Percentiles rank a stretch among this genome's conserved stretches.
These are phyloP conservation scores for Fusarium chaquense DNA, from an alignment of 2,329 filamentous ascomycete species.

Conservation along the genomic window DNA sequence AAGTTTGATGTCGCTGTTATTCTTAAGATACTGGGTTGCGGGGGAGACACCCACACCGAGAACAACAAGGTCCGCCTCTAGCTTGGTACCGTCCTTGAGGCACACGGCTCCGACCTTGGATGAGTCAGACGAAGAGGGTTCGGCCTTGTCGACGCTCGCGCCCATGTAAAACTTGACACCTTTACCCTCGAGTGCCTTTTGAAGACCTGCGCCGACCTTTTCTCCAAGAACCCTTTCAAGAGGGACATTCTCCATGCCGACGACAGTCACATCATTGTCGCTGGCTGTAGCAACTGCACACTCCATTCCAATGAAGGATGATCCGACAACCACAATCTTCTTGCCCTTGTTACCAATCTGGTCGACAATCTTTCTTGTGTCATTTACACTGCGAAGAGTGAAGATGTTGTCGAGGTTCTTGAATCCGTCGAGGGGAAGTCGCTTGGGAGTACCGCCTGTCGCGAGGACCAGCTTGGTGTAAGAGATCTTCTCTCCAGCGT, in stretches of 20 bases:
- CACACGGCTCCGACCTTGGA: slow-evolving; percentile 82
- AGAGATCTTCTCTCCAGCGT: slow-evolving; percentile 74
- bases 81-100: slow-evolving; percentile 85
- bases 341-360: slow-evolving; percentile 87
- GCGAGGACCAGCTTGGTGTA: slow-evolving; percentile 94
- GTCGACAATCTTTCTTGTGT: slow-evolving; percentile 80
- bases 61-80: slow-evolving; percentile 91
- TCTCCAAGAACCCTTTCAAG: slow-evolving; percentile 88
- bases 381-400: slow-evolving; percentile 79
- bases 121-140: slow-evolving; percentile 74
- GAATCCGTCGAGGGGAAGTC: slow-evolving; percentile 84
- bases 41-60: slow-evolving; percentile 91
- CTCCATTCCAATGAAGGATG: slow-evolving; percentile 98
- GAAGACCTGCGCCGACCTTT: slow-evolving; percentile 83
- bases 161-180: slow-evolving; percentile 90
- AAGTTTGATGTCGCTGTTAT: slow-evolving; percentile 76
- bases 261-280: slow-evolving; percentile 84
- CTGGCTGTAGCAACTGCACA: slow-evolving; percentile 85
- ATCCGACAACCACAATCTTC: slow-evolving; percentile 92
- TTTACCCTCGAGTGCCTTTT: slow-evolving; percentile 81
- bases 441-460: slow-evolving; percentile 82
- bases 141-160: slow-evolving; percentile 85
- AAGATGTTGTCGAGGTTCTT: slow-evolving; percentile 91
- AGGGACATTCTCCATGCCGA: slow-evolving; percentile 89
- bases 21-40: slow-evolving; percentile 83